A percentile compares a stretch with the other conserved stretches of the same genome.
Conservation (phyloP, 371 early-diverging fungal genomes). For the Rhizomucor miehei region DNA sequence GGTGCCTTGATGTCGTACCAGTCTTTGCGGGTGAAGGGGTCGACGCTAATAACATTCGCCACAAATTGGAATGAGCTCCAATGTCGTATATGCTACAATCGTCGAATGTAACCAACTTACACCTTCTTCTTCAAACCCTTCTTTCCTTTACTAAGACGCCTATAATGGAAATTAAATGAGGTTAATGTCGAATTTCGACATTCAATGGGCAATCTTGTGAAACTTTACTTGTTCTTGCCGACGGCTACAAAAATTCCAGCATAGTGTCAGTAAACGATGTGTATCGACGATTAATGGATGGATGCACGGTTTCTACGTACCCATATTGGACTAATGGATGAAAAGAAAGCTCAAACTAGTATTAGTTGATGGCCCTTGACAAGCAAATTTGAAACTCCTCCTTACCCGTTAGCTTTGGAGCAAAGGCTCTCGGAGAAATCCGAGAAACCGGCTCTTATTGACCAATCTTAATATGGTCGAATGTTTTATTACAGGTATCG, state of each 20-base stretch:
- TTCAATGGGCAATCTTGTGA: constrained; percentile 1
- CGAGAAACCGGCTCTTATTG: too few species aligned
- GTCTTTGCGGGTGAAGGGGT: constrained; percentile 98
- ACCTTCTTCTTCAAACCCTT: constrained; percentile 97
- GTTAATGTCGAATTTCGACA: constrained; percentile 3
- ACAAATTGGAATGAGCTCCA: constrained; percentile 3
- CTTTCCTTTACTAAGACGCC: constrained; percentile 91
- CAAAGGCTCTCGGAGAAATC: too few species aligned
- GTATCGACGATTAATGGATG: constrained; percentile 18
- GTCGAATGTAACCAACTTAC: constrained; percentile 61
- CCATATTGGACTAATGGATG: constrained; percentile 21
- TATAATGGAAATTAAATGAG: constrained; percentile 11
- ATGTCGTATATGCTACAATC: constrained; percentile 1
- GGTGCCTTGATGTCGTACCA: constrained; percentile 99
- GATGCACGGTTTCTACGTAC: constrained; percentile 19
- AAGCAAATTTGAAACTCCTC: too few species aligned
- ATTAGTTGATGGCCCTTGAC: too few species aligned
- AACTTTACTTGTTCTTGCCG: constrained; percentile 93
- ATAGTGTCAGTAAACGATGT: neutral
- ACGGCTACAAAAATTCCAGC: constrained; percentile 59
- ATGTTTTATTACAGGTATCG: too few species aligned
- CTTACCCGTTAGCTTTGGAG: too few species aligned
- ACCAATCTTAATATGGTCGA: too few species aligned
- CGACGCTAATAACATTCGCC: constrained; percentile 56
- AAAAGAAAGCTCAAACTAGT: too few species aligned